Base-by-base conservation (phyloP, 2,329 filamentous ascomycete genomes). In the Monosporascus sp. region DNA sequence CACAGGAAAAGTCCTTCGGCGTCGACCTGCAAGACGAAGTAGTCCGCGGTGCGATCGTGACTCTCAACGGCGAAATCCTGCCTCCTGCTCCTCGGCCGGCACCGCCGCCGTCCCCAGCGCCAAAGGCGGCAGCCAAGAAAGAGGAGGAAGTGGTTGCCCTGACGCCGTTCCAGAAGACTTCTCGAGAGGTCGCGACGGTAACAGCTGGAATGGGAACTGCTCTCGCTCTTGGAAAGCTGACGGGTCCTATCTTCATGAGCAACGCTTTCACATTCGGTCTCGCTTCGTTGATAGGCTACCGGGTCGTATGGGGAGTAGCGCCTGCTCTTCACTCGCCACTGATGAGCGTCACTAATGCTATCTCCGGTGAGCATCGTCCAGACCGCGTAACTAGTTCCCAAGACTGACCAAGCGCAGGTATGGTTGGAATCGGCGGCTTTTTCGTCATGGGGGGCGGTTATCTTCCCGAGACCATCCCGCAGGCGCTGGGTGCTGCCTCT, bases 341-440 rank as follows among this genome's bases (percentile, higher is more conserved):
- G 5, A 96, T 96, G 91, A 92, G 88, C 60, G 90, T 95, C 37
- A 96, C 91, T 7, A 96, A 96, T 67, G 91, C 91, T 27, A 96
- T 96, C 61, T 94, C 89, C 34, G 90, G 87, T 70, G 54, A 17
- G 63, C 57, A 17, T 24, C 8, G 17, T 1, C 5, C 45, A 54
- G 37, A 22, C 44, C 9, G 27, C 11, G 9, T 39, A 25, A 38
- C 7, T 2, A 27, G 39, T n/a, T 44, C 22, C 2, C 9, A 18
- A 14, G 11, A 11, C 9, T 5, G 45, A 39, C 24, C 61, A 66
- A 54, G 68, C 47, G 50, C 57, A 78, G 79, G 83, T 51, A 90
- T 96, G 87, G 91, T 96, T 31, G 91, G 90, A 53, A 80, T 96
- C 55, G 91, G 90, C 52, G 90, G 91, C 14, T 79, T 96, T 58